A percentile compares a stretch with the other conserved stretches of the same genome.
Conservation (phyloP, 1,284 basidiomycete species). For the Waitea zeae region DNA sequence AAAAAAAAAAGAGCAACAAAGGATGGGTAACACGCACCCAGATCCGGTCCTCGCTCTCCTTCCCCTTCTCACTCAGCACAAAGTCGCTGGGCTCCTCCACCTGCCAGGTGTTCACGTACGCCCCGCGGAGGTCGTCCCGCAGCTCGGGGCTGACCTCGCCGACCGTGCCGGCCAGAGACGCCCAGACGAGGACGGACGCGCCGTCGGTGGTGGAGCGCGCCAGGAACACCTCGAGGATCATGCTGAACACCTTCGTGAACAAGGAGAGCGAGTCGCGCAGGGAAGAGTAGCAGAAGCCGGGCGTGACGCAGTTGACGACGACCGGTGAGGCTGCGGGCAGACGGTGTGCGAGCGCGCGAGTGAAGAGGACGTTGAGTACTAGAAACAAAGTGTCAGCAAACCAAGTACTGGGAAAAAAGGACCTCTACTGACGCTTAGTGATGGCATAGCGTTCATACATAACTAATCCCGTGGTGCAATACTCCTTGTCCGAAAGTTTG, state of each 20-base stretch:
- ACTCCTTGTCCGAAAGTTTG: slow-evolving; percentile 13
- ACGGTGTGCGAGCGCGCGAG: slow-evolving; percentile 19
- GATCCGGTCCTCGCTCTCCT: slow-evolving; percentile 18
- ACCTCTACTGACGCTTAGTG: slow-evolving; percentile 16
- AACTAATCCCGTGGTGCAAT: slow-evolving; percentile 10
- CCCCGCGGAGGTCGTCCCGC: slow-evolving; percentile 17
- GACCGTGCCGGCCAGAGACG: slow-evolving; percentile 15
- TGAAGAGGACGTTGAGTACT: slow-evolving; percentile 23
- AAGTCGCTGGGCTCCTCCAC: slow-evolving; percentile 25
- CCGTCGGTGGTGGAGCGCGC: slow-evolving; percentile 21
- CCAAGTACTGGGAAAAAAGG: slow-evolving; percentile 6
- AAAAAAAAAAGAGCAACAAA: too few relatives aligned
- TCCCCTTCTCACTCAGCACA: slow-evolving; percentile 22
- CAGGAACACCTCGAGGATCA: slow-evolving; percentile 12
- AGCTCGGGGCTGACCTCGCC: slow-evolving; percentile 8
- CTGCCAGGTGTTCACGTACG: slow-evolving; percentile 13
- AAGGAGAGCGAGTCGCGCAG: slow-evolving; percentile 12
- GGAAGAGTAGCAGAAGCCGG: slow-evolving; percentile 28
- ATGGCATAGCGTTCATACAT: slow-evolving; percentile 13
- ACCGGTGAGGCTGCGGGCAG: slow-evolving; percentile 12
- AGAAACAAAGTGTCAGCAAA: too few relatives aligned
- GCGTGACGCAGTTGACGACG: slow-evolving; percentile 21
- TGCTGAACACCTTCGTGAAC: not conserved
- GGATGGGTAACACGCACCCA: slow-evolving; percentile 17
- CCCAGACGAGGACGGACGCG: slow-evolving; percentile 22